Conservation (phyloP, 768 basidiomycete species). For the Kwoniella sp. region DNA sequence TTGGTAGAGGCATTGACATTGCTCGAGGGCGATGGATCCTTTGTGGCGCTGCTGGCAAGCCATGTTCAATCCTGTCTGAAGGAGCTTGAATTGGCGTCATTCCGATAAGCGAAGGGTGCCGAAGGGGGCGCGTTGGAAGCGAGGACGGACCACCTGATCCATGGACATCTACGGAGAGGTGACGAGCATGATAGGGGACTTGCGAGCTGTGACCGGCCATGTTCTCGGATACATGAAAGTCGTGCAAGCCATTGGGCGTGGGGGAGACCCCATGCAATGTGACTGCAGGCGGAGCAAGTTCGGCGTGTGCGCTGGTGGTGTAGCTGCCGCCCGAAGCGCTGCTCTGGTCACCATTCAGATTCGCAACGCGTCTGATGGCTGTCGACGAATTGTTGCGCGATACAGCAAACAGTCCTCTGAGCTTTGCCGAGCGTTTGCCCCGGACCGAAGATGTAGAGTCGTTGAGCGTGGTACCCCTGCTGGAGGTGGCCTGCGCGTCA, state of each 20-base stretch:
- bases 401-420: slow-evolving; percentile 20
- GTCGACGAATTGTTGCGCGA: slow-evolving; percentile 22
- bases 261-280: not conserved
- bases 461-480: not conserved
- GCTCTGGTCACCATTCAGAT: not conserved
- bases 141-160: not conserved
- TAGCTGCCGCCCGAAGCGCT: not conserved
- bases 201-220: not conserved
- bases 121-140: too few species aligned
- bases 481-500: not conserved
- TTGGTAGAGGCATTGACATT: slow-evolving; percentile 8
- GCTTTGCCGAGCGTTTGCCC: not conserved
- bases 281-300: not conserved
- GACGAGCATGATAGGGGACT: not conserved
- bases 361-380: slow-evolving; percentile 12
- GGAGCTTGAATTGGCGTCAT: not conserved
- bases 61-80: not conserved
- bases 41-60: not conserved
- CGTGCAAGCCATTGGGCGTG: not conserved
- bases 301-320: not conserved
- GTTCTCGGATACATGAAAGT: not conserved
- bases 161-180: not conserved
- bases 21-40: slow-evolving; percentile 4
- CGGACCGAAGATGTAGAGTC: not conserved
- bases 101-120: not conserved